Base-by-base conservation (phyloP, 169 alveolate genomes). In the Plasmodium chabaudi region DNA sequence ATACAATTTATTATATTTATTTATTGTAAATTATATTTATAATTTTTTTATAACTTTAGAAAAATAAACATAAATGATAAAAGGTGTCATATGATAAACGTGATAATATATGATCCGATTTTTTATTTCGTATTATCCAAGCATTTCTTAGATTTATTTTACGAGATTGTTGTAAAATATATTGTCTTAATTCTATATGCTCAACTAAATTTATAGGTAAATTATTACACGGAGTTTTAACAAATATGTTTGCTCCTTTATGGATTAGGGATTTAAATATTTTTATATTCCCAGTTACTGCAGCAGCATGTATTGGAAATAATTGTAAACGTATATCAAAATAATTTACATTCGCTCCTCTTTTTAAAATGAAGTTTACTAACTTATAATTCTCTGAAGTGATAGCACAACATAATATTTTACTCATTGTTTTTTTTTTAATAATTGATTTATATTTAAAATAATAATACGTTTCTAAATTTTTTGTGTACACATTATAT, bases 281-380 rank as follows among this genome's bases (percentile, higher is more conserved):
- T 64, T 27, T 79, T 7, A 79, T 39, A 65, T 79, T 79, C 1
- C 89, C 89, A 5, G 82, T 47, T 44, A 79, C 55, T 42, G 89
- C 34, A n/a, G 89, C 89, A 42, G 89, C 89, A 47, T 79, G 89
- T 15, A 79, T 79, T n/a, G 89, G 89, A 46, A 63, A 79, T 23
- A 79, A 47, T 65, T 79, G 89, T 19, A 79, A 65, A 19, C 82
- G 82, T 12, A 65, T 63, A 39, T 79, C 89, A 46, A 79, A 79
- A 57, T 79, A 79, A 79, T 79, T 79, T 17, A 79, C 82, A 12
- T 79, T 63, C 12, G 89, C 82, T 12, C 89, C 89, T 79, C 57
- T 79, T 47, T 69, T 79, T 59, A 79, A 65, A 79, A 79, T 65
- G 5, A 64, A 1, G 3, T 79, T 49, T 34, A 79, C 89, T 1